Percentiles rank a stretch among this genome's conserved stretches.
Conservation (phyloP, 2,329 filamentous ascomycete genomes). For the Monilinia fructicola region DNA sequence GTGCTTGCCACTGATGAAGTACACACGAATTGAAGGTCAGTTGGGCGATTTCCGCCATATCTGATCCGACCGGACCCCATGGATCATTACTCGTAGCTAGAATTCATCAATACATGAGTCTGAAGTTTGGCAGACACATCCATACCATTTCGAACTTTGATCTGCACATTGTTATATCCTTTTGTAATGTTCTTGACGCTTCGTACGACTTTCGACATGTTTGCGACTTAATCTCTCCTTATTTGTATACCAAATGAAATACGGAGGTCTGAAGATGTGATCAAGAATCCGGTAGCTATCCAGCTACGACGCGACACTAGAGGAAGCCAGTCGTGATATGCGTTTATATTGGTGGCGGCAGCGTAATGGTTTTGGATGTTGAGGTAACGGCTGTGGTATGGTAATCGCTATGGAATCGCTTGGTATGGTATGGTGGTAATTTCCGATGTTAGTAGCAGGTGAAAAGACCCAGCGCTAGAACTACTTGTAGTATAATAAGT, state of each 20-base stretch:
- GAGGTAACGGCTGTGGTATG: slow-evolving; percentile 6
- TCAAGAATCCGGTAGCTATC: slow-evolving; percentile 9
- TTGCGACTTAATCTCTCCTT: slow-evolving; percentile 36
- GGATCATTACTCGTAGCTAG: slow-evolving; percentile 96
- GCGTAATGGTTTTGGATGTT: slow-evolving; percentile 15
- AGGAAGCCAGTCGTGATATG: slow-evolving; percentile 14
- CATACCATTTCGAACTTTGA: slow-evolving; percentile 96
- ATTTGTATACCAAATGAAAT: slow-evolving; percentile 5
- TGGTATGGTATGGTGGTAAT: slow-evolving; percentile 11
- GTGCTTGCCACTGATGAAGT: slow-evolving; percentile 7
- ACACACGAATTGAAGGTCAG: slow-evolving; percentile 96
- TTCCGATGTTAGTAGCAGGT: slow-evolving; percentile 8
- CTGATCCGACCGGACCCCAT: slow-evolving; percentile 95
- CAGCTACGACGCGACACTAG: slow-evolving; percentile 21
- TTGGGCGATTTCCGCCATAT: slow-evolving; percentile 98
- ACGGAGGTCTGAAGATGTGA: neutral
- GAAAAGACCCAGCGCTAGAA: slow-evolving; percentile 3
- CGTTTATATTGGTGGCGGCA: neutral
- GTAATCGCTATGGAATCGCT: slow-evolving; percentile 17
- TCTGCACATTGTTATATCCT: slow-evolving; percentile 92
- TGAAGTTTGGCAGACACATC: slow-evolving; percentile 42
- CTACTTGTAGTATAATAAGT: neutral
- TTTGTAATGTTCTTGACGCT: slow-evolving; percentile 99
- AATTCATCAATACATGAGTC: slow-evolving; percentile 38
- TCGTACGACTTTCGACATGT: slow-evolving; percentile 95